These are phyloP conservation scores for Penicillium corylophilum DNA, from an alignment of 2,329 filamentous ascomycete genomes.

Conservation along the genomic window DNA sequence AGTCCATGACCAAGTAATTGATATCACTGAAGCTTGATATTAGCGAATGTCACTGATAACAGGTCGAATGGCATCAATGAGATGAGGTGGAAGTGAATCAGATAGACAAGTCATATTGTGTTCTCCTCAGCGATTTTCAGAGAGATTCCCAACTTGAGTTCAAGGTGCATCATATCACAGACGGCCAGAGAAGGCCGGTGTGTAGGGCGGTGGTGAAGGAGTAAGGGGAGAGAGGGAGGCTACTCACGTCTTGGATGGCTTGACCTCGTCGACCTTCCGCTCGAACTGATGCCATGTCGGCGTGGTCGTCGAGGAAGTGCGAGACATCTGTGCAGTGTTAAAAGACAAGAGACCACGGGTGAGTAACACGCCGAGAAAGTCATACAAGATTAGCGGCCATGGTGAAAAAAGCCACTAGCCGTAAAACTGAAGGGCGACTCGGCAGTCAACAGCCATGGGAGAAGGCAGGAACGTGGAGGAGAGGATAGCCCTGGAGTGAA, in stretches of 20 bases:
- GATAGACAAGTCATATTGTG: slow-evolving; percentile 72
- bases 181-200: slow-evolving; percentile 17
- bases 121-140: slow-evolving; percentile 94
- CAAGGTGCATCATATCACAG: slow-evolving; percentile 69
- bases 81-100: slow-evolving; percentile 47
- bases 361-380: slow-evolving; percentile 32
- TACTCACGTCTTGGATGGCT: slow-evolving; percentile 84
- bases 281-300: slow-evolving; percentile 74
- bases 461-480: slow-evolving; percentile 24
- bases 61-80: neutral
- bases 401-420: slow-evolving; percentile 27
- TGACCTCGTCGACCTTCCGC: slow-evolving; percentile 76
- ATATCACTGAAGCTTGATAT: slow-evolving; percentile 68
- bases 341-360: slow-evolving; percentile 32
- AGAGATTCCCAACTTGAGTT: slow-evolving; percentile 99
- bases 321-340: slow-evolving; percentile 60
- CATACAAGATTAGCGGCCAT: slow-evolving; percentile 47
- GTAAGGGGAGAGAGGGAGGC: slow-evolving; percentile 2
- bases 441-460: slow-evolving; percentile 36
- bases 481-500: slow-evolving; percentile 17
- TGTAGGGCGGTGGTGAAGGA: slow-evolving; percentile 14
- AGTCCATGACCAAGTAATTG: slow-evolving; percentile 93
- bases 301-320: slow-evolving; percentile 68
- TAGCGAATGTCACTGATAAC: slow-evolving; percentile 23
- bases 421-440: slow-evolving; percentile 34